Percentiles rank a stretch among this genome's conserved stretches.
Evolutionary conservation across 192 early-diverging fungal species (phyloP).

Genomic region (Podila verticillata): DNA sequence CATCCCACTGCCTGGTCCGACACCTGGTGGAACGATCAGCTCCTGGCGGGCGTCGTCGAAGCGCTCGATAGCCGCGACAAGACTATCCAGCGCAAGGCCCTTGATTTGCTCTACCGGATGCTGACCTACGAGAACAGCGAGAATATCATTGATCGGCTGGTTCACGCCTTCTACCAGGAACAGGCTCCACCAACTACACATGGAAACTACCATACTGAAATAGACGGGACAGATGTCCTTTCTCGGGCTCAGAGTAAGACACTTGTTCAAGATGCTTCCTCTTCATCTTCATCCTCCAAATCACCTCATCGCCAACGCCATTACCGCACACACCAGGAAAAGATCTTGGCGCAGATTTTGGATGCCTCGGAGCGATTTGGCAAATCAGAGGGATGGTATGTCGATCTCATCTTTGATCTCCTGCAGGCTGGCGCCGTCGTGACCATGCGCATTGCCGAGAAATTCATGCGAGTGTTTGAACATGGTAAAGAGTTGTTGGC

Average conservation of each 20-base stretch:
- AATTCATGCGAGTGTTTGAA: constrained; percentile 28
- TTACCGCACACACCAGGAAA: constrained; percentile 23
- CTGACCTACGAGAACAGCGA: constrained; percentile 39
- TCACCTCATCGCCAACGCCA: neutral
- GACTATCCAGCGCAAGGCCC: constrained; percentile 20
- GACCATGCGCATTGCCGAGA: constrained; percentile 27
- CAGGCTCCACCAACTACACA: constrained; percentile 4
- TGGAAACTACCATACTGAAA: neutral
- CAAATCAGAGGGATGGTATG: constrained; percentile 34
- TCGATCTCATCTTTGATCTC: constrained; percentile 32
- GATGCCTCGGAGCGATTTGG: constrained; percentile 43
- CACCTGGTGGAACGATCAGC: constrained; percentile 40
- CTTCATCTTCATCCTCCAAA: neutral
- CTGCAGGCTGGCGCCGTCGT: constrained; percentile 13
- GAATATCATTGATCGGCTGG: constrained; percentile 46
- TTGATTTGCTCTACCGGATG: constrained; percentile 44
- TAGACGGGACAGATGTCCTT: neutral
- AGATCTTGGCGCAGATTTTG: constrained; percentile 39
- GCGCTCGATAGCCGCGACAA: constrained; percentile 37
- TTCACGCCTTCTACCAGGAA: constrained; percentile 36
- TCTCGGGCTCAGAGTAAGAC: no score
- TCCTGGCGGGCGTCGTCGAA: constrained; percentile 24
- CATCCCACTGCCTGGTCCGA: constrained; percentile 45
- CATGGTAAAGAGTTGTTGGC: constrained; percentile 15
- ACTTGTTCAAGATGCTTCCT: neutral